Base-by-base conservation (phyloP, 345 rosid genomes). In the Lepidium africanum region DNA sequence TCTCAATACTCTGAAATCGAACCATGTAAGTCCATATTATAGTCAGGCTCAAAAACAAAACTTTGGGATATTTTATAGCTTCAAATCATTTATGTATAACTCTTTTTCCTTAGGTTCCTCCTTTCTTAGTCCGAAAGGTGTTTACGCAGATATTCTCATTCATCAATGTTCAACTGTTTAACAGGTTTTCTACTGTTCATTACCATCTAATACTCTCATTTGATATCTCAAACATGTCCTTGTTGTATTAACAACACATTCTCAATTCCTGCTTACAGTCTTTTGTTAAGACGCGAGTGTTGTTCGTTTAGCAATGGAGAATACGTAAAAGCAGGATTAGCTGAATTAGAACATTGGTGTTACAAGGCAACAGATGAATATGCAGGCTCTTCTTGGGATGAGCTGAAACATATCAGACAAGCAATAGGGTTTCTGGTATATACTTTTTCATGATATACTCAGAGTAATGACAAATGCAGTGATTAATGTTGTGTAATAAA, bases 231-330 rank as follows among this genome's bases (percentile, higher is more conserved):
- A 17, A 36, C 12, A 4, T 35, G 13, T 7, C 14, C 17, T 51
- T 51, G 9, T 37, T 27, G 23, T 15, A 37, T 35, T 15, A 40
- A 42, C 17, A 52, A 71, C 15, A 39, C 69, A 32, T 67, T 3
- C 39, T 3, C 19, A 21, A 61, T 42, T 72, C 64, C 50, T 25
- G 48, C 14, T 41, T 65, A 27, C 86, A 86, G 97, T 42, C 84
- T 88, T 78, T 59, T 88, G 54, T 65, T 91, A 54, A 76, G 97
- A 72, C 83, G 97, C 68, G 97, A 91, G 68, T 91, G 96, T 48
- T 88, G 97, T 65, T 91, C 97, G 2, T 91, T 91, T 72, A 88
- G 97, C 53, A 87, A 91, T 55, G 97, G 97, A 0, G 96, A 91
- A 72, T 91, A 91, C 43, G 93, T 88, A 23, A 91, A 85, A 74